phyloP scores from a whole-genome alignment of 2,329 filamentous ascomycete species.

The Scytalidium sp. region DNA sequence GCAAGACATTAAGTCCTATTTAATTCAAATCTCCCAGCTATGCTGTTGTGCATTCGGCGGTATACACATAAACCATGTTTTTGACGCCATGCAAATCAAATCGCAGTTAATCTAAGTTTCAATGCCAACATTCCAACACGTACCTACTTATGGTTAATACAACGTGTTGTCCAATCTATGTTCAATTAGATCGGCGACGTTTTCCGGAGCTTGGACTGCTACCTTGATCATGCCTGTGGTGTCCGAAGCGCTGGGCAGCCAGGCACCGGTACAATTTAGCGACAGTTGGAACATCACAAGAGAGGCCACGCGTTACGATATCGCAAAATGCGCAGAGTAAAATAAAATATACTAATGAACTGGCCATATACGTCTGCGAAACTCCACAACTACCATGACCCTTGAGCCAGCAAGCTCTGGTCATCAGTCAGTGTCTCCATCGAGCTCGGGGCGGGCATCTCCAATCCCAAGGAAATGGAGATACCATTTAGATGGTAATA shows the following conservation, averaged over 20 bases:
- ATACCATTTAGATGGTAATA: constrained; percentile 75
- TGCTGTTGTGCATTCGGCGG: neutral
- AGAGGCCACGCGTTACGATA: constrained; percentile 18
- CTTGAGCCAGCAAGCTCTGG: constrained; percentile 54
- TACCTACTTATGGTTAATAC: too few relatives aligned
- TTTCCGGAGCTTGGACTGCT: too few relatives aligned
- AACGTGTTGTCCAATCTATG: too few relatives aligned
- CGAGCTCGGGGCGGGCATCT: constrained; percentile 79
- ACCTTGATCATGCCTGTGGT: too few relatives aligned
- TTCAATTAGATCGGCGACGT: too few relatives aligned
- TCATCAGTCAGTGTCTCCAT: constrained; percentile 66
- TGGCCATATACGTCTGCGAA: constrained; percentile 16
- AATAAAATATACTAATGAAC: constrained; percentile 20
- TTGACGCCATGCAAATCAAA: too few relatives aligned
- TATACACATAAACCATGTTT: neutral
- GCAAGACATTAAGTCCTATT: neutral
- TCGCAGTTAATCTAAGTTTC: too few relatives aligned
- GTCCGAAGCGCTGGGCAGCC: neutral
- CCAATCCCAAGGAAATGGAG: constrained; percentile 74
- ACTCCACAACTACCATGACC: constrained; percentile 47
- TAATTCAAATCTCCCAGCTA: neutral
- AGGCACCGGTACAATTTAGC: neutral
- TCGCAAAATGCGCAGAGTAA: constrained; percentile 4
- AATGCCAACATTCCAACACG: too few relatives aligned
- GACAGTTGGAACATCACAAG: constrained; percentile 5